Evolutionary conservation across 129 eudicot species (phyloP).

Genomic region (Flaveria bidentis): DNA sequence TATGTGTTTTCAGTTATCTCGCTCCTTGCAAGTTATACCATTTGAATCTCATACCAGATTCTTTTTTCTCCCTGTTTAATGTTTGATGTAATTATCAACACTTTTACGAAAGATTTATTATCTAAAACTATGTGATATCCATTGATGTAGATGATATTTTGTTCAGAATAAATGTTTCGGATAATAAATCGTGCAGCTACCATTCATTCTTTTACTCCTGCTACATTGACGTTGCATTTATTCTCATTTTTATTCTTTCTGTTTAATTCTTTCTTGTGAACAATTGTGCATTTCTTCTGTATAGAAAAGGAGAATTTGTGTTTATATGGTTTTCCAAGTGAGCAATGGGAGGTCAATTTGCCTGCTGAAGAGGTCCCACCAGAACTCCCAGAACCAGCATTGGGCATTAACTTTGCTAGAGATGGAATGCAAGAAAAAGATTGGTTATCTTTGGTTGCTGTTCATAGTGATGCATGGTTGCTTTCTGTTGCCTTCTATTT

Average conservation of each 20-base stretch:
- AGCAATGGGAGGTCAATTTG: slow-evolving; percentile 85
- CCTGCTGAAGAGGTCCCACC: slow-evolving; percentile 96
- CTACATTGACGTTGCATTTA: not conserved
- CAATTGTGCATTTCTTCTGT: slow-evolving; percentile 15
- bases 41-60: slow-evolving; percentile 11
- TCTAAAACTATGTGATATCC: too few species aligned
- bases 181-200: too few species aligned
- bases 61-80: not conserved
- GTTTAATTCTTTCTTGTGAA: not conserved
- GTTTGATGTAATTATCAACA: too few species aligned
- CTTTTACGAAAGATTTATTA: too few species aligned
- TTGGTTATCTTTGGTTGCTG: slow-evolving; percentile 84
- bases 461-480: slow-evolving; percentile 91
- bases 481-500: slow-evolving; percentile 82
- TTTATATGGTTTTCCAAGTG: slow-evolving; percentile 83
- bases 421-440: slow-evolving; percentile 91
- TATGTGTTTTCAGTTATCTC: not conserved
- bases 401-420: slow-evolving; percentile 86
- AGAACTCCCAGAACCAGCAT: slow-evolving; percentile 88
- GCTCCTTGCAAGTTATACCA: slow-evolving; percentile 20
- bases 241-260: not conserved
- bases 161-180: too few species aligned
- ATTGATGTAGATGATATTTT: too few species aligned
- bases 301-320: slow-evolving; percentile 83
- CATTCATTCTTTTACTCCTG: not conserved